phyloP scores from a whole-genome alignment of 1,284 basidiomycete species.

The Fomitopsis schrenkii region DNA sequence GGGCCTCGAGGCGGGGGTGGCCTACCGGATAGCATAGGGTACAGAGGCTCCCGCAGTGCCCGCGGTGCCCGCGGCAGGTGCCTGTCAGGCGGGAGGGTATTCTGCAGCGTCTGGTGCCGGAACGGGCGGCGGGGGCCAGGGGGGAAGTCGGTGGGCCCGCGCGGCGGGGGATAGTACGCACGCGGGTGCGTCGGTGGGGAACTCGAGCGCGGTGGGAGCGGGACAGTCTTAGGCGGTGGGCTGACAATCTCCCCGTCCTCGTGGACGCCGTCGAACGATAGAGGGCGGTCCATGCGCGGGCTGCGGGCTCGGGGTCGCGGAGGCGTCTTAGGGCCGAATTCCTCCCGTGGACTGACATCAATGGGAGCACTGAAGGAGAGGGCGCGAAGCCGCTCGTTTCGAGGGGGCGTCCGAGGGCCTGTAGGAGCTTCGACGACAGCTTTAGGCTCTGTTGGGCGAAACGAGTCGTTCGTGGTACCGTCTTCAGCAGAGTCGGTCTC shows the following conservation, averaged over 20 bases:
- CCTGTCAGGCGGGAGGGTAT: constrained; percentile 22
- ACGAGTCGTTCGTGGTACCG: background rate
- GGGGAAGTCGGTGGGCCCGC: constrained; percentile 20
- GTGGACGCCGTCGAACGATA: constrained; percentile 29
- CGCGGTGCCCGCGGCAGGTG: constrained; percentile 50
- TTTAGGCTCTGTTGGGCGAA: background rate
- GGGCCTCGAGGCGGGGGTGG: constrained; percentile 35
- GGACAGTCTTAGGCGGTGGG: constrained; percentile 25
- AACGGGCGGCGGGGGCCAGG: constrained; percentile 15
- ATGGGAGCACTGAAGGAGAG: constrained; percentile 18
- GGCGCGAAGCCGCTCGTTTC: constrained; percentile 15
- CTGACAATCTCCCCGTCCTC: constrained; percentile 56
- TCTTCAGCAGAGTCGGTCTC: background rate
- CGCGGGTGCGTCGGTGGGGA: constrained; percentile 46
- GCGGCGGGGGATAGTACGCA: constrained; percentile 25
- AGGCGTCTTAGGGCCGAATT: background rate
- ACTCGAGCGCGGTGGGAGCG: constrained; percentile 32
- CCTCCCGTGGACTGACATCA: background rate
- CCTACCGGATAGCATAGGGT: constrained; percentile 17
- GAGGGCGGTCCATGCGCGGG: background rate
- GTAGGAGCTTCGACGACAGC: background rate
- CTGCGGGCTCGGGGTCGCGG: background rate
- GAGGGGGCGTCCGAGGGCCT: background rate
- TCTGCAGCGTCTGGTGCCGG: constrained; percentile 18
- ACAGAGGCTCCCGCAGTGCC: constrained; percentile 37